Base-by-base conservation (phyloP, 495 filamentous ascomycete genomes). In the Pseudotulostoma volvatum region DNA sequence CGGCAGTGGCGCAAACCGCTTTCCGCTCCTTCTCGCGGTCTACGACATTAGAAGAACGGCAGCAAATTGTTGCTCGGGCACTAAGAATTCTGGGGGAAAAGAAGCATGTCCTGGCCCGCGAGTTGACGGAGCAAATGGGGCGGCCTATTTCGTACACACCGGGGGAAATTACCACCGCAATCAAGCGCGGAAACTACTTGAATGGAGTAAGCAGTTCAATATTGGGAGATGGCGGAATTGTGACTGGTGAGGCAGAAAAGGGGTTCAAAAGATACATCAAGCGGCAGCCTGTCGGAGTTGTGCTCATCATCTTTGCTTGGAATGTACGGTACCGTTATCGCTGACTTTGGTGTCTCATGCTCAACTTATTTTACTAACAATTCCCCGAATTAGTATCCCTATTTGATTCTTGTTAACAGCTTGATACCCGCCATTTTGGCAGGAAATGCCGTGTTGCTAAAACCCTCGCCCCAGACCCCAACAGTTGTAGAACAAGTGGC, bases 51-150 rank as follows among this genome's bases (percentile, higher is more conserved):
- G 52, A 63, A 21, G 62, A 81, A 28, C 73, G 87, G 18, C 76
- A 92, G 50, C 67, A 67, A 33, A 84, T 92, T 40, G 75, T 93
- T 44, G 70, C 66, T 44, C 81, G 77, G 45, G 84, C 86, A 1
- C 55, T 94, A 9, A 58, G 72, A 33, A 54, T 84, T 7, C 64
- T 94, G 19, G 59, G 59, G 3, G 64, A 75, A 31, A 76, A 71
- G 47, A 66, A 83, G 48, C 80, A 93, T 79, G 78, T 75, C 17
- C 60, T 95, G n/a, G 84, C 76, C 3, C 67, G 64, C 40, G 86
- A 93, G 52, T 57, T 95, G 28, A 93, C 84, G 0, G 78, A 87
- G 59, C 84, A 95, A 61, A 94, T 95, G 87, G 87, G 87, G 37
- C 70, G 87, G 11, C 87, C 87, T 13, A 90, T 93, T 38, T 73